Percentiles rank a stretch among this genome's conserved stretches.
phyloP scores from a whole-genome alignment of 108 stramenopile genomes.

The Cyclotella choctawhatcheeana region DNA sequence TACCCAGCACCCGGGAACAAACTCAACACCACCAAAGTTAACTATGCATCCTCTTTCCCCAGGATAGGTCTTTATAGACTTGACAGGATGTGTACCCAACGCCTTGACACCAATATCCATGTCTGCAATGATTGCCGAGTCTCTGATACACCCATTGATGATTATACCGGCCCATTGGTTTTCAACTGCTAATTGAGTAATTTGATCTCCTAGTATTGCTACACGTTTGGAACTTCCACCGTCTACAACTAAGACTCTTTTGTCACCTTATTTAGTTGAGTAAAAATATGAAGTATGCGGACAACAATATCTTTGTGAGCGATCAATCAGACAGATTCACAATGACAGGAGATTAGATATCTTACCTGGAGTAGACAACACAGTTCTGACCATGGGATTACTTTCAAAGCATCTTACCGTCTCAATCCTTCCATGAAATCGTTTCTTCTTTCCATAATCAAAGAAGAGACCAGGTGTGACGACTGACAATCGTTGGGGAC shows the following conservation, averaged over 20 bases:
- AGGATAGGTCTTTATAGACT: conserved; percentile 54
- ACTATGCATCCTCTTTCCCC: conserved; percentile 47
- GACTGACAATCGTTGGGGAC: conserved; percentile 55
- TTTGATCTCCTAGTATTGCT: conserved; percentile 72
- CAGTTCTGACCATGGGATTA: conserved; percentile 65
- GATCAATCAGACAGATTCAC: neutral
- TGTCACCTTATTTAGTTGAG: conserved; percentile 11
- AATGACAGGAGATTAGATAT: neutral
- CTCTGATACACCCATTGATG: conserved; percentile 77
- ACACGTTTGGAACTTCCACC: conserved; percentile 65
- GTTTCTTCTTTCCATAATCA: conserved; percentile 55
- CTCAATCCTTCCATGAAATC: conserved; percentile 63
- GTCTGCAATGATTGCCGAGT: conserved; percentile 65
- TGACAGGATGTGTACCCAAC: conserved; percentile 68
- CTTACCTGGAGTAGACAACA: conserved; percentile 52
- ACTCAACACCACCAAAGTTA: conserved; percentile 61
- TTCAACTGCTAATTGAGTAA: conserved; percentile 58
- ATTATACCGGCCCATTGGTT: conserved; percentile 71
- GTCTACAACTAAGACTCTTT: conserved; percentile 72
- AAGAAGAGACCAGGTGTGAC: conserved; percentile 60
- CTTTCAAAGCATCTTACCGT: conserved; percentile 79
- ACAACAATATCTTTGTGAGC: neutral
- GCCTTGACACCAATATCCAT: conserved; percentile 72
- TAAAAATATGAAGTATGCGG: neutral
- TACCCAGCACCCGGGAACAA: conserved; percentile 51